These are phyloP conservation scores for Phalaenopsis equestris DNA, from an alignment of 106 monocot genomes.

Conservation along the genomic window DNA sequence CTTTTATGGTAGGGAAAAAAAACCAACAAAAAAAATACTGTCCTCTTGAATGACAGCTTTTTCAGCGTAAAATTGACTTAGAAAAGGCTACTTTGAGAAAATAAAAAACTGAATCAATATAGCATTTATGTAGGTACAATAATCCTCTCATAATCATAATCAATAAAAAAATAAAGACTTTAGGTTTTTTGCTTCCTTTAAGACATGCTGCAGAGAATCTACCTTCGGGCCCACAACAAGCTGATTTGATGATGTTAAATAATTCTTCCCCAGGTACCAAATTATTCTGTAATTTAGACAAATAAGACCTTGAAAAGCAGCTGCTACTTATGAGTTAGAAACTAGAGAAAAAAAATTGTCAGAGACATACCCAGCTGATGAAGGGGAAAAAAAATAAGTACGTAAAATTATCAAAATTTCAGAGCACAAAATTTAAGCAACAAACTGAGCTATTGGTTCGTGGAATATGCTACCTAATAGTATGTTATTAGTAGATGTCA, in stretches of 20 bases:
- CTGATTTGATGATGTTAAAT: conserved; percentile 31
- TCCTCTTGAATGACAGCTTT: too few species aligned
- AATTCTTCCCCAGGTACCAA: conserved; percentile 15
- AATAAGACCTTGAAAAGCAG: conserved; percentile 28
- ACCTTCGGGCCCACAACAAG: conserved; percentile 33
- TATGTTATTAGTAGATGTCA: not conserved
- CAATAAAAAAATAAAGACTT: not conserved
- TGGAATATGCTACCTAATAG: not conserved
- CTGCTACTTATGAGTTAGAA: conserved; percentile 24
- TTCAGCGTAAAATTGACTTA: too few species aligned
- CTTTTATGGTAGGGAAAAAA: too few species aligned
- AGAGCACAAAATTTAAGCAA: not conserved
- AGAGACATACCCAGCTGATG: not conserved
- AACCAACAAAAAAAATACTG: too few species aligned
- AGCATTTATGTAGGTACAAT: not conserved
- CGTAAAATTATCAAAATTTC: not conserved
- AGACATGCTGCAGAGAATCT: not conserved
- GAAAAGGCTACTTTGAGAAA: too few species aligned
- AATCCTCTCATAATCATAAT: not conserved
- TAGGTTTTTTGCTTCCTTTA: not conserved
- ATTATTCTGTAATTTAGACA: conserved; percentile 7
- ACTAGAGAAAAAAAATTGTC: conserved; percentile 10
- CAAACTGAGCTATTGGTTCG: not conserved
- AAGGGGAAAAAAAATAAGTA: not conserved
- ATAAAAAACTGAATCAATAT: not conserved